phyloP scores from a whole-genome alignment of 116 monocot genomes.

The Trichopus zeylanicus region DNA sequence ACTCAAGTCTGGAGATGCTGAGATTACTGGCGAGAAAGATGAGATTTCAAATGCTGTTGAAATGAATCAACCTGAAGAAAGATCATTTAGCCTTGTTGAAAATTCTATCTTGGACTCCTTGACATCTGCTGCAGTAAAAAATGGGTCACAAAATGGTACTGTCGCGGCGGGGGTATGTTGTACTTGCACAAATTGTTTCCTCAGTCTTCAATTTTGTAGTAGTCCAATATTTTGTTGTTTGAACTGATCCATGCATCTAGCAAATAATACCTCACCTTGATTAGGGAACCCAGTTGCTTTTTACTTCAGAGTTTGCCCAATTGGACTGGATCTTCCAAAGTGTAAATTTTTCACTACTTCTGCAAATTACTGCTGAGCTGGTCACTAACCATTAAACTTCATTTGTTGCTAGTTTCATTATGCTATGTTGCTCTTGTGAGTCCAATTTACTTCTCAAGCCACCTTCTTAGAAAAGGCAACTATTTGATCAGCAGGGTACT shows the following conservation, averaged over 20 bases:
- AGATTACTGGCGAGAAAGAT: neutral
- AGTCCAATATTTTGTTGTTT: too few relatives aligned
- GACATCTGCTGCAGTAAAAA: neutral
- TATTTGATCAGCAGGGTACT: slow-evolving; percentile 11
- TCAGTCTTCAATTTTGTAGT: too few relatives aligned
- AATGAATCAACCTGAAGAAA: slow-evolving; percentile 3
- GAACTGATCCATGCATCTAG: neutral
- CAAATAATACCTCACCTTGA: neutral
- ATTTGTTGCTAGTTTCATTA: neutral
- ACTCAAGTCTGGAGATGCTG: neutral
- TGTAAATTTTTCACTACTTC: too few relatives aligned
- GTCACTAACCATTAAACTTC: neutral
- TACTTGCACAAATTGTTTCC: too few relatives aligned
- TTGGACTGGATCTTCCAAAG: neutral
- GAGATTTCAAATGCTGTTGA: slow-evolving; percentile 1
- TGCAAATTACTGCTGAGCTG: neutral
- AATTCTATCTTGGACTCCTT: slow-evolving; percentile 5
- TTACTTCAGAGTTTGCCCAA: too few relatives aligned
- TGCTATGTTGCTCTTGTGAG: neutral
- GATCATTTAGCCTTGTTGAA: slow-evolving; percentile 4
- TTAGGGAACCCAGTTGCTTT: neutral
- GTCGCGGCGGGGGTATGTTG: too few relatives aligned
- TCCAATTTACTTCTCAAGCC: neutral
- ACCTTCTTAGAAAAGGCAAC: neutral
- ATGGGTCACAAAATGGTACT: too few relatives aligned